phyloP scores from a whole-genome alignment of 192 early-diverging fungal genomes.

The Coemansia sp. region DNA sequence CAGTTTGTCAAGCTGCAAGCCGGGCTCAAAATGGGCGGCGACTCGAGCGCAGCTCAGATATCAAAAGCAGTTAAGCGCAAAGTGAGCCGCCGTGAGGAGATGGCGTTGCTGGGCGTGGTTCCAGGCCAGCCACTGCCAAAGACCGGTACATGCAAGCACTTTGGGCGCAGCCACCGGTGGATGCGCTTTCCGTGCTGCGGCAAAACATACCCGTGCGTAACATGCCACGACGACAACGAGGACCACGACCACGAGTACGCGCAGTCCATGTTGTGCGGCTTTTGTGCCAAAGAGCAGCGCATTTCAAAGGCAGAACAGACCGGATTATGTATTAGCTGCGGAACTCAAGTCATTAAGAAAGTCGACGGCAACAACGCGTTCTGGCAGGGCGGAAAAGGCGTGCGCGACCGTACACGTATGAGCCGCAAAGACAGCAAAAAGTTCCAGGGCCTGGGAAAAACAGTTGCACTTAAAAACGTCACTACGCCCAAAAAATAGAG shows the following conservation, averaged over 20 bases:
- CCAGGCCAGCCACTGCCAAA: slow-evolving; percentile 74
- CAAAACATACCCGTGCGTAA: slow-evolving; percentile 78
- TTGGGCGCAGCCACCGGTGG: slow-evolving; percentile 84
- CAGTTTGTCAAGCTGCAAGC: slow-evolving; percentile 56
- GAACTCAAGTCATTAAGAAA: slow-evolving; percentile 59
- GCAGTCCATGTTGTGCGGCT: slow-evolving; percentile 80
- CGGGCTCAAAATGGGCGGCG: slow-evolving; percentile 35
- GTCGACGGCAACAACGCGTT: slow-evolving; percentile 62
- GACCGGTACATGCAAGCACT: slow-evolving; percentile 82
- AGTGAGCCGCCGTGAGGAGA: slow-evolving; percentile 53
- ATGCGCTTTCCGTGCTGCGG: slow-evolving; percentile 92
- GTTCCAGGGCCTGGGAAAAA: slow-evolving; percentile 63
- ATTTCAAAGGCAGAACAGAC: slow-evolving; percentile 53
- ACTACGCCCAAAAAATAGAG: slow-evolving; percentile 27
- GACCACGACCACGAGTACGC: slow-evolving; percentile 70
- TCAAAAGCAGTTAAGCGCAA: slow-evolving; percentile 44
- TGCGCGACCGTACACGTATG: slow-evolving; percentile 72
- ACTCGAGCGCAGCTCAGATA: slow-evolving; percentile 41
- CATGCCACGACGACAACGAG: slow-evolving; percentile 79
- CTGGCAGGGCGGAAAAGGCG: slow-evolving; percentile 92
- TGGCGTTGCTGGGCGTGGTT: slow-evolving; percentile 62
- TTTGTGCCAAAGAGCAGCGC: slow-evolving; percentile 77
- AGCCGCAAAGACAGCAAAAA: slow-evolving; percentile 71
- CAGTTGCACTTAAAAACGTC: slow-evolving; percentile 47
- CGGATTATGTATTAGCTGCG: slow-evolving; percentile 61